Evolutionary conservation across 768 basidiomycete species (phyloP).

Genomic region (Termitomyces sp.): DNA sequence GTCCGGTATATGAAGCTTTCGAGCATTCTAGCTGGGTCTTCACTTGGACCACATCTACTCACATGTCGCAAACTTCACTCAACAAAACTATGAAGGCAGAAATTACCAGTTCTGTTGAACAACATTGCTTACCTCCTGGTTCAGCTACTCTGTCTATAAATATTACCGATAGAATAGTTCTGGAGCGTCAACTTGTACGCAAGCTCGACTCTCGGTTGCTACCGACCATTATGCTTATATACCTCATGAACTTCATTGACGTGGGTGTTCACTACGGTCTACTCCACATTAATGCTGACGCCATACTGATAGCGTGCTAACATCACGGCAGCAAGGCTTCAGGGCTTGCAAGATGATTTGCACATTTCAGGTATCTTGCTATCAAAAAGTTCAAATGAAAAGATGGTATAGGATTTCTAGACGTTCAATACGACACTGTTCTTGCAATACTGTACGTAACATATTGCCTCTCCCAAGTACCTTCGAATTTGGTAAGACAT

Average conservation of each 20-base stretch:
- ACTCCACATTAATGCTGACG: neutral
- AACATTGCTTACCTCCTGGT: neutral
- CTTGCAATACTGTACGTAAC: constrained; percentile 53
- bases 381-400: no score
- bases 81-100: neutral
- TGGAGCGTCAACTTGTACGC: constrained; percentile 44
- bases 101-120: neutral
- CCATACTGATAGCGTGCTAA: constrained; percentile 36
- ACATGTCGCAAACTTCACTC: neutral
- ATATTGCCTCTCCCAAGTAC: constrained; percentile 61
- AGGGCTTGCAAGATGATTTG: constrained; percentile 49
- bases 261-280: constrained; percentile 28
- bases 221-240: constrained; percentile 56
- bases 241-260: constrained; percentile 68
- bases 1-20: no score
- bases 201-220: constrained; percentile 55
- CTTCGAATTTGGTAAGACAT: constrained; percentile 56
- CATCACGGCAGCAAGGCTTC: constrained; percentile 44
- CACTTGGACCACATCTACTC: neutral
- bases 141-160: constrained; percentile 2
- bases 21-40: no score
- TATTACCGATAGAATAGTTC: constrained; percentile 28
- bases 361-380: constrained; percentile 35
- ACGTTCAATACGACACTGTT: constrained; percentile 51
- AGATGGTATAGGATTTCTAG: constrained; percentile 24